Evolutionary conservation across 2,329 filamentous ascomycete genomes (phyloP).

Genomic region (Claviceps sp.): DNA sequence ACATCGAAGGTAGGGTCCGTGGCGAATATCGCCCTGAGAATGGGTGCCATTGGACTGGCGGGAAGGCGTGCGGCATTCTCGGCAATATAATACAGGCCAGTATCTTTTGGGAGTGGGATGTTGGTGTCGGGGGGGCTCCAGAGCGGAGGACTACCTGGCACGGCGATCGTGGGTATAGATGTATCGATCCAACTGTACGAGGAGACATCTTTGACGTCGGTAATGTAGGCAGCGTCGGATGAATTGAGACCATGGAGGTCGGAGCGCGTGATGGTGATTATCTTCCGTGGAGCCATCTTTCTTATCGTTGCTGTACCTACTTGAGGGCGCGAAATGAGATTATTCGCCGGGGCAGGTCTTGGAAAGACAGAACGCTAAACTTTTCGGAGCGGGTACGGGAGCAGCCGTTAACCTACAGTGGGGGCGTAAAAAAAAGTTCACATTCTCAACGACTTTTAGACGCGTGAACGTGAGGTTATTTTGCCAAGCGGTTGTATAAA

Average conservation of each 20-base stretch:
- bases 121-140: constrained; percentile 20
- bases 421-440: too few species aligned
- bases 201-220: constrained; percentile 24
- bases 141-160: constrained; percentile 25
- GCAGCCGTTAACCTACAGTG: too few species aligned
- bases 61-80: constrained; percentile 33
- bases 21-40: constrained; percentile 30
- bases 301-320: not conserved
- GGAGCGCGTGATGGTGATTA: not conserved
- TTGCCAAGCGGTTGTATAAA: too few species aligned
- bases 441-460: not conserved
- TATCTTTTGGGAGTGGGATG: constrained; percentile 21
- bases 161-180: constrained; percentile 26
- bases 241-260: not conserved
- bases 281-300: not conserved
- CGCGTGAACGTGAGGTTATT: too few species aligned
- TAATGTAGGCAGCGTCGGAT: constrained; percentile 15
- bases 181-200: constrained; percentile 38
- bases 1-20: constrained; percentile 26
- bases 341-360: too few species aligned
- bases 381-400: too few species aligned
- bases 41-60: constrained; percentile 28
- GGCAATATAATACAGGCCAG: constrained; percentile 27
- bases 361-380: too few species aligned
- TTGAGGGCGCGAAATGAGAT: too few species aligned